phyloP scores from a whole-genome alignment of 2,329 filamentous ascomycete genomes.

The Hymenoscyphus infarciens region DNA sequence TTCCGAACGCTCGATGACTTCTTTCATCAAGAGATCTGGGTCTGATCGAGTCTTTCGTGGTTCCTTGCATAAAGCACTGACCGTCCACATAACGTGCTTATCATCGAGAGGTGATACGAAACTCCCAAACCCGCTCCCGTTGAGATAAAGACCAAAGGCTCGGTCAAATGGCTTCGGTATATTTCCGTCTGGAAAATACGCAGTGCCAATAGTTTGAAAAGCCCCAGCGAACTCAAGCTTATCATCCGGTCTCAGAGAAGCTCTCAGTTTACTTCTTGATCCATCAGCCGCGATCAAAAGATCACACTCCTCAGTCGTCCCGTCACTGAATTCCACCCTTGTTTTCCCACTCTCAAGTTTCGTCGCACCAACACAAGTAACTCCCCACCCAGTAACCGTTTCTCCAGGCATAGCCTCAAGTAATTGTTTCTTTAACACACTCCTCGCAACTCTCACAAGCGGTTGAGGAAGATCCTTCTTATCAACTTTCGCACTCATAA shows the following conservation, averaged over 20 bases:
- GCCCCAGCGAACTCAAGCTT: conserved; percentile 40
- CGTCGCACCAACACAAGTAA: conserved; percentile 13
- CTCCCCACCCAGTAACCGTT: neutral
- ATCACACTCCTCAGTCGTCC: conserved; percentile 37
- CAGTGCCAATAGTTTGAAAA: conserved; percentile 39
- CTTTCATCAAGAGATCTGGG: conserved; percentile 32
- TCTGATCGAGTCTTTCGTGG: conserved; percentile 2
- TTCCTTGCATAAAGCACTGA: conserved; percentile 37
- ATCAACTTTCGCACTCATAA: conserved; percentile 33
- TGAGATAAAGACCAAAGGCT: conserved; percentile 42
- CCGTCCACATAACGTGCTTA: conserved; percentile 41
- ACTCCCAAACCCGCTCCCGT: conserved; percentile 40
- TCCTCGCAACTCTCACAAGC: conserved; percentile 39
- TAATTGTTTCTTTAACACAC: conserved; percentile 37
- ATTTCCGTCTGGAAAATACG: conserved; percentile 35
- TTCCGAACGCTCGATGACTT: conserved; percentile 35
- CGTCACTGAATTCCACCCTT: conserved; percentile 27
- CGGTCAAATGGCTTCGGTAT: conserved; percentile 36
- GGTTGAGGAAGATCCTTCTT: conserved; percentile 36
- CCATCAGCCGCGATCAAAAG: conserved; percentile 46
- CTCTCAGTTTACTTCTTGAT: conserved; percentile 41
- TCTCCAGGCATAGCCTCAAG: conserved; percentile 26
- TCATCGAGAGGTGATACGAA: conserved; percentile 45
- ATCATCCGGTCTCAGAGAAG: conserved; percentile 39
- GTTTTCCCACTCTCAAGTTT: conserved; percentile 22